These are phyloP conservation scores for Kodamaea ohmeri DNA, from an alignment of 1,139 yeast genomes.

Conservation along the genomic window DNA sequence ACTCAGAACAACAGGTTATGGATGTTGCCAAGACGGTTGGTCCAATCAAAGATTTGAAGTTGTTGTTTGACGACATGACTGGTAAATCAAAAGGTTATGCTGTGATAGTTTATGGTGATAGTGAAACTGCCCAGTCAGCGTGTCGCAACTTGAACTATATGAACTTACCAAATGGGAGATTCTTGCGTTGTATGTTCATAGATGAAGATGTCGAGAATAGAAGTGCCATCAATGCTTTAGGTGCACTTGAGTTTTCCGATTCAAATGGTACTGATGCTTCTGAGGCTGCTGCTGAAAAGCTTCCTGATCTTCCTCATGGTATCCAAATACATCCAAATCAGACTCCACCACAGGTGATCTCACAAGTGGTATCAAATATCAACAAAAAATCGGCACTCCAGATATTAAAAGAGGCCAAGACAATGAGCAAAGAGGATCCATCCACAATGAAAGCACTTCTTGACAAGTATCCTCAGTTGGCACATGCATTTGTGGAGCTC, in stretches of 20 bases:
- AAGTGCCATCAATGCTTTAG: conserved; percentile 11
- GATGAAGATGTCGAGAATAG: conserved; percentile 30
- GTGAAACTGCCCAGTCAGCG: conserved; percentile 86
- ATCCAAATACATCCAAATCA: conserved; percentile 52
- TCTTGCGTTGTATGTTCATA: conserved; percentile 71
- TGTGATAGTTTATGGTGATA: conserved; percentile 71
- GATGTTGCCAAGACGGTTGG: conserved; percentile 82
- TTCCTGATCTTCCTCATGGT: conserved; percentile 49
- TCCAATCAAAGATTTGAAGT: conserved; percentile 73
- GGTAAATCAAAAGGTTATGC: conserved; percentile 94
- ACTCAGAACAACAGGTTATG: conserved; percentile 82
- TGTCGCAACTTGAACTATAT: conserved; percentile 84
- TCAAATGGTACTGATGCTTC: conserved; percentile 3
- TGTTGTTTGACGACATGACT: conserved; percentile 82
- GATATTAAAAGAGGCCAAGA: conserved; percentile 59
- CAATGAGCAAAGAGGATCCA: conserved; percentile 62
- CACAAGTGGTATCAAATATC: conserved; percentile 55
- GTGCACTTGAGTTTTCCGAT: conserved; percentile 2
- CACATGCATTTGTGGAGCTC: conserved; percentile 80
- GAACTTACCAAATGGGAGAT: conserved; percentile 64
- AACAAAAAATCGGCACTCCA: conserved; percentile 56
- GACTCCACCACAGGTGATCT: conserved; percentile 59
- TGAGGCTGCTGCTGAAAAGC: conserved; percentile 11
- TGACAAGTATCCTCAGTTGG: conserved; percentile 70
- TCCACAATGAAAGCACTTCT: conserved; percentile 61